Conservation (phyloP, 208 protist genomes). For the Leishmania tropica region DNA sequence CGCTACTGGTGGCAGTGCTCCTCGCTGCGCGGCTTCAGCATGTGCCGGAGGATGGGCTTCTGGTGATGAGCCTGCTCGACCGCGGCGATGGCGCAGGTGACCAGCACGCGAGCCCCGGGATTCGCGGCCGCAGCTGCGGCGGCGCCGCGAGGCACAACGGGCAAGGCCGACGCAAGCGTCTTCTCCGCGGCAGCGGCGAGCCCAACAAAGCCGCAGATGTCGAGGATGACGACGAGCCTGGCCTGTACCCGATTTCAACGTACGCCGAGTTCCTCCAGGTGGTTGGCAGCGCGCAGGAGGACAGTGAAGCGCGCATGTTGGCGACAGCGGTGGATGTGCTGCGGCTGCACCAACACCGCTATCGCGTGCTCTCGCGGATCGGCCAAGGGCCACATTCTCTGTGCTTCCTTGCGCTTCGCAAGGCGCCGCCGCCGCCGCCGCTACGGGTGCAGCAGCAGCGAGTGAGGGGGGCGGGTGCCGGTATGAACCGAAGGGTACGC, state of each 20-base stretch:
- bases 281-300: conserved; percentile 9
- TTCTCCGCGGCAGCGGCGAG: neutral
- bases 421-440: conserved; percentile 5
- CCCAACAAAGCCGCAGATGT: neutral
- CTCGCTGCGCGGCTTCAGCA: conserved; percentile 37
- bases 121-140: neutral
- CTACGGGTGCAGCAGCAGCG: conserved; percentile 2
- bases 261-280: conserved; percentile 10
- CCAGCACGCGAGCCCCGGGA: neutral
- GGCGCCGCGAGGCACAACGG: too few relatives aligned
- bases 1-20: conserved; percentile 36
- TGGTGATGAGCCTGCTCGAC: conserved; percentile 12
- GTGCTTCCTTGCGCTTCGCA: conserved; percentile 45
- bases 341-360: conserved; percentile 36
- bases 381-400: conserved; percentile 50
- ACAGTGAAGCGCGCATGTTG: conserved; percentile 23
- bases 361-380: conserved; percentile 44
- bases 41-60: conserved; percentile 32
- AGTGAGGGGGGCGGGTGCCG: neutral
- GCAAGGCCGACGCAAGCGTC: neutral
- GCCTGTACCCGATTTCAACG: neutral
- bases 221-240: neutral
- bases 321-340: conserved; percentile 23
- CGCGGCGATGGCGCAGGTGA: neutral
- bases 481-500: neutral